Evolutionary conservation across 371 early-diverging fungal genomes (phyloP).

Genomic region (Umbelopsis sp.): DNA sequence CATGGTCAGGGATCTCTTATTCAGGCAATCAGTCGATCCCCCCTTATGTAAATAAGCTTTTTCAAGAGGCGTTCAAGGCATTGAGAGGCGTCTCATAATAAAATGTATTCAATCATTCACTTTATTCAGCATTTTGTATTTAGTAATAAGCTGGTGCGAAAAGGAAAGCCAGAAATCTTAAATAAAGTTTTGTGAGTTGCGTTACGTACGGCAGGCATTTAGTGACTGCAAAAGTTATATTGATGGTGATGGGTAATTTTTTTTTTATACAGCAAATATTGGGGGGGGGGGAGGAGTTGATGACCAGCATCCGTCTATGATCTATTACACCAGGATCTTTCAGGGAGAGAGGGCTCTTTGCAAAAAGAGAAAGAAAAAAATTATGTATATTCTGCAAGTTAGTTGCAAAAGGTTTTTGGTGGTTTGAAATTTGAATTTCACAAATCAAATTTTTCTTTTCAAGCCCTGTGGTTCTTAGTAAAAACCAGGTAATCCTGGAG

Average conservation of each 20-base stretch:
- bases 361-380: neutral
- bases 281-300: neutral
- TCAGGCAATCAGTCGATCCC: conserved; percentile 4
- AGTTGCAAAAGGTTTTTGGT: neutral
- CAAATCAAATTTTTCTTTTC: too few relatives aligned
- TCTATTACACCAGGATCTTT: conserved; percentile 8
- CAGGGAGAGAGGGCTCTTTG: conserved; percentile 1
- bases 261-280: neutral
- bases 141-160: neutral
- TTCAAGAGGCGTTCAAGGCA: conserved; percentile 8
- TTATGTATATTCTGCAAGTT: neutral
- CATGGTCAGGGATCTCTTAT: neutral
- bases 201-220: too few relatives aligned
- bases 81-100: conserved; percentile 14
- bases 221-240: neutral
- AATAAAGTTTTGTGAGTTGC: too few relatives aligned
- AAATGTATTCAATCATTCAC: neutral
- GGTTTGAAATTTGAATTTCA: neutral
- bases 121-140: neutral
- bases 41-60: conserved; percentile 14
- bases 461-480: neutral
- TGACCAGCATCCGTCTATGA: conserved; percentile 18
- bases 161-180: neutral
- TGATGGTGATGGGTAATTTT: neutral
- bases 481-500: conserved; percentile 5